Conservation (phyloP, 2,329 filamentous ascomycete species). For the Scortechinia acanthostroma region DNA sequence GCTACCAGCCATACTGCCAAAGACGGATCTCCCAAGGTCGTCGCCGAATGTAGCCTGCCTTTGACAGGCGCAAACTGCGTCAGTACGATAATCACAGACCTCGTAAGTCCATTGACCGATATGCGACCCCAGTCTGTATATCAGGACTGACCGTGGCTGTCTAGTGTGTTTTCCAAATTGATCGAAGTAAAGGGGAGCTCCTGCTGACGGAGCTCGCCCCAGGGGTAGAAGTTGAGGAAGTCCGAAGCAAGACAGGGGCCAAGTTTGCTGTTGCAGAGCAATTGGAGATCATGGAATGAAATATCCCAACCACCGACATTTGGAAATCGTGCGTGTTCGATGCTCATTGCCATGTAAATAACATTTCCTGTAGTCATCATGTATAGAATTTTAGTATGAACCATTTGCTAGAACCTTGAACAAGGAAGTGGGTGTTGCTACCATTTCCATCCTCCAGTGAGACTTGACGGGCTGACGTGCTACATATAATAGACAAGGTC, state of each 20-base stretch:
- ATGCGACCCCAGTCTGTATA: constrained; percentile 2
- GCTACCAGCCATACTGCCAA: constrained; percentile 66
- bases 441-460: too few relatives aligned
- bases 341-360: too few relatives aligned
- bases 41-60: constrained; percentile 55
- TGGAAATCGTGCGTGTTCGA: too few relatives aligned
- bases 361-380: too few relatives aligned
- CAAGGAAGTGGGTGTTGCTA: too few relatives aligned
- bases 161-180: constrained; percentile 65
- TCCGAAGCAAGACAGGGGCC: constrained; percentile 65
- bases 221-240: constrained; percentile 60
- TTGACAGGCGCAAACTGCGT: constrained; percentile 62
- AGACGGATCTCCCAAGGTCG: constrained; percentile 60
- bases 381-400: too few relatives aligned
- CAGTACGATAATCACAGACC: constrained; percentile 67
- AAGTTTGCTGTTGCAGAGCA: constrained; percentile 55
- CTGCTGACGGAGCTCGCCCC: constrained; percentile 67
- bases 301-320: too few relatives aligned
- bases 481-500: too few relatives aligned
- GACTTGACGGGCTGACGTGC: too few relatives aligned
- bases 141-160: background rate
- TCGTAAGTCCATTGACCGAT: constrained; percentile 43
- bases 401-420: too few relatives aligned
- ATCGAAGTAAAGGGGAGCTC: constrained; percentile 50
- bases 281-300: constrained; percentile 35